Base-by-base conservation (phyloP, 139 green algal genomes). In the Coelastrella sp. region DNA sequence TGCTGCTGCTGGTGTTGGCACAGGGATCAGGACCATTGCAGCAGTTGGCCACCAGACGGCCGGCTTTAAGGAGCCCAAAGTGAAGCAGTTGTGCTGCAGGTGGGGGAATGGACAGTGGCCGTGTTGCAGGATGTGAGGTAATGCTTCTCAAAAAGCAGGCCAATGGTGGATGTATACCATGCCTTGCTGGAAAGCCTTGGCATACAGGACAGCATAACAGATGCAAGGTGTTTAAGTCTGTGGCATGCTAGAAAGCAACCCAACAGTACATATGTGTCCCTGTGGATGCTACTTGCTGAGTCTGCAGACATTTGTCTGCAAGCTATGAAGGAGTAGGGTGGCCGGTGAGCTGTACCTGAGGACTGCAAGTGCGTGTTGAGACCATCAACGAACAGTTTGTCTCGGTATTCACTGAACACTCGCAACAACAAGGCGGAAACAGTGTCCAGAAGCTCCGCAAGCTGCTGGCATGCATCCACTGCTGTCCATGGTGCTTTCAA, bases 281-380 rank as follows among this genome's bases (percentile, higher is more conserved):
- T 1, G 35, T 49, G 35, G 35, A 49, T 49, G 35, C 35, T 17
- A 9, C 3, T 70, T 15, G 63, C 63, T 22, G 61, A 70, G 12
- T 12, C 11, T 68, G 61, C 11, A 12, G 1, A 5, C 11, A 68
- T 14, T 9, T 70, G 63, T 17, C 14, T 70, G 11, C 11, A 70
- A 20, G 12, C 61, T 5, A 19, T 49, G 8, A 25, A 25, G 27
- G 27, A 83, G 15, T 25, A 24, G 17, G 49, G 6, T 27, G 57
- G 78, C 78, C 27, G 57, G 49, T 35, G 56, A 9, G 24, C 12
- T 20, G 25, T 27, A 86, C 59, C 81, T 59, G 58, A 56, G 25
- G 81, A 86, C n/a, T 68, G n/a, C 11, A 86, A 22, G 27, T 86
- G 81, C 8, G 81, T 59, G 59, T 86, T 86, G 6, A 86, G 81